Conservation (phyloP, 169 alveolate genomes). For the Amoebophrya sp. region DNA sequence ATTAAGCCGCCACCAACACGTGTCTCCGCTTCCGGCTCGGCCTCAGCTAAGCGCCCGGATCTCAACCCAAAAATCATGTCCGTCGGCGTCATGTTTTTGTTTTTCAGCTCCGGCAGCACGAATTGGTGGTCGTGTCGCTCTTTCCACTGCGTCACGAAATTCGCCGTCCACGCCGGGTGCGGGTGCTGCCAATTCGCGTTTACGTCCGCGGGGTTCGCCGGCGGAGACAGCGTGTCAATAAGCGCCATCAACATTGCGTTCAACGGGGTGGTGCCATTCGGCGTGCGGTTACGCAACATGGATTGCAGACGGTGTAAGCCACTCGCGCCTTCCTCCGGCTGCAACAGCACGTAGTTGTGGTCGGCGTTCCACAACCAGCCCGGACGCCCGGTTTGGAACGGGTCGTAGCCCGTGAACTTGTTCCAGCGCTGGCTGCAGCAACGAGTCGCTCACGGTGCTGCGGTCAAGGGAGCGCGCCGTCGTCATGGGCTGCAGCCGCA, state of each 20-base stretch:
- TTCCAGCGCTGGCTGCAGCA: background rate
- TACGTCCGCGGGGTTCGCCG: background rate
- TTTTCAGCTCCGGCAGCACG: background rate
- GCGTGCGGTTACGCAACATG: background rate
- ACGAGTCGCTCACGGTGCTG: no score
- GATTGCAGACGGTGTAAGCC: background rate
- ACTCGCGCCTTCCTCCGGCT: background rate
- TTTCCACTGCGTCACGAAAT: background rate
- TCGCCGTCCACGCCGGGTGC: background rate
- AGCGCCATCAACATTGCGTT: background rate
- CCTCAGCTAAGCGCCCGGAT: background rate
- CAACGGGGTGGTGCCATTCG: background rate
- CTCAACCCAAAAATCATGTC: background rate
- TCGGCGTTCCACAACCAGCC: constrained; percentile 8
- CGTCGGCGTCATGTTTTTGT: background rate
- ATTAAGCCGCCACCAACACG: background rate
- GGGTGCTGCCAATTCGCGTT: background rate
- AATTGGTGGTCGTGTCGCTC: background rate
- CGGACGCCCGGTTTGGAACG: background rate
- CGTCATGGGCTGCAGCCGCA: background rate
- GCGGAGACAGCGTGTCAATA: background rate
- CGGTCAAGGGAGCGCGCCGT: no score
- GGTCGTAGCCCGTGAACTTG: background rate
- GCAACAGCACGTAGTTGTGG: background rate
- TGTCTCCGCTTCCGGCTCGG: constrained; percentile 10